Base-by-base conservation (phyloP, 495 filamentous ascomycete genomes). In the Oidiodendron maius region DNA sequence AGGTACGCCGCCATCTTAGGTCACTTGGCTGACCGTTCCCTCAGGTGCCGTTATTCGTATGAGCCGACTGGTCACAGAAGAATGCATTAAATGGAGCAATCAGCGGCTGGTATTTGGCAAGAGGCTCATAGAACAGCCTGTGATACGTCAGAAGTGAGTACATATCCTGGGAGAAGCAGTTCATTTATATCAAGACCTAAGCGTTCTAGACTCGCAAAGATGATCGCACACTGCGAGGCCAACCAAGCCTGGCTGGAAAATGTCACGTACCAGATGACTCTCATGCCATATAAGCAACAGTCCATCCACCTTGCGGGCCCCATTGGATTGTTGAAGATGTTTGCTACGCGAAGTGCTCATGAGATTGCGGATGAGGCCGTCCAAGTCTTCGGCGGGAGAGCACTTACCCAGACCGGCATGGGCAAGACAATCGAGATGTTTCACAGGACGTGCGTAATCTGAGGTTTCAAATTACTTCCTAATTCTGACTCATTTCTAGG, bases 31-130 rank as follows among this genome's bases (percentile, higher is more conserved):
- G 5, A 44, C 10, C 4, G 9, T 3, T n/a, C 10, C 17, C 12
- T 9, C 30, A 44, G 41, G 41, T 57, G 83, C 66, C 34, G 79
- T 83, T 0, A 76, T 83, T 51, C 81, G 84, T 20, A 70, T 72
- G 64, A 80, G 72, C 40, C 77, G 84, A 48, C 72, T 80, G 0
- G 74, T 93, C 0, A 83, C 88, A 3, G 87, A 93, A 57, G 89
- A 95, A 59, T 91, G 83, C 57, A 68, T 95, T 50, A 93, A 93
- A 61, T 95, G 89, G 87, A 77, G 82, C 49, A 88, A 91, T 70
- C 89, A 95, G 66, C 81, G 89, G 30, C 71, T 89, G n/a, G 87
- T 95, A 52, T 93, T 91, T 61, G 74, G 74, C 49, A 91, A 90
- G 75, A 81, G 80, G 20, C 72, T 95, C 28, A 78, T 90, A 51